These are phyloP conservation scores for Artomyces pyxidatus DNA, from an alignment of 768 basidiomycete genomes.

Conservation along the genomic window DNA sequence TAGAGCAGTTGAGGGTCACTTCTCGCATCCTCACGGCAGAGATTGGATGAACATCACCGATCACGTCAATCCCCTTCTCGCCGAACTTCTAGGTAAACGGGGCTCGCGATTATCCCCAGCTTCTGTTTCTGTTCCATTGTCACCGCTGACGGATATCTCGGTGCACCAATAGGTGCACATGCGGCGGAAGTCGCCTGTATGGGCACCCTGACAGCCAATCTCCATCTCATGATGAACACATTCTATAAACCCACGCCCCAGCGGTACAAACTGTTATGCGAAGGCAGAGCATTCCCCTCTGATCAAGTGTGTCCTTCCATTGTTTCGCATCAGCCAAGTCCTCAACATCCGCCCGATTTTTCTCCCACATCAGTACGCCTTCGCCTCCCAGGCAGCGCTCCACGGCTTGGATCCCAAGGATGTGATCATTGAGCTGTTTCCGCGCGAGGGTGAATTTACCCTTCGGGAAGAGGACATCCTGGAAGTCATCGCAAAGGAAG, in stretches of 20 bases:
- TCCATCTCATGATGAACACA: constrained; percentile 89
- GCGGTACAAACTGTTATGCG: constrained; percentile 92
- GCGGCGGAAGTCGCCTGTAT: constrained; percentile 92
- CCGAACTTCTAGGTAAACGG: constrained; percentile 71
- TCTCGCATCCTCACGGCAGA: constrained; percentile 75
- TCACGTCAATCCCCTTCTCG: constrained; percentile 63
- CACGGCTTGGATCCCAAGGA: constrained; percentile 71
- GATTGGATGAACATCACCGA: constrained; percentile 80
- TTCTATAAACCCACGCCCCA: constrained; percentile 86
- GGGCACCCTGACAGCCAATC: constrained; percentile 89
- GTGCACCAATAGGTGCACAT: constrained; percentile 74
- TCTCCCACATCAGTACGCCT: constrained; percentile 66
- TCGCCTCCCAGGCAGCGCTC: constrained; percentile 80
- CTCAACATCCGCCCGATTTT: neutral
- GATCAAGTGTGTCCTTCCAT: constrained; percentile 62
- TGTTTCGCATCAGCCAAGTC: neutral
- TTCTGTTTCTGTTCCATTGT: neutral
- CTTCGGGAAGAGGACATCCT: constrained; percentile 89
- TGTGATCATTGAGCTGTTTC: constrained; percentile 70
- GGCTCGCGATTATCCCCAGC: neutral
- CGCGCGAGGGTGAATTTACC: constrained; percentile 75
- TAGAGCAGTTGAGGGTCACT: constrained; percentile 86
- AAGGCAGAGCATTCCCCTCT: constrained; percentile 90
- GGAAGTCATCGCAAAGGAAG: constrained; percentile 60
- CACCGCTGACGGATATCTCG: constrained; percentile 17